Percentiles rank a stretch among this genome's conserved stretches.
These are phyloP conservation scores for Fusarium ambrosium DNA, from an alignment of 2,329 filamentous ascomycete species.

Conservation along the genomic window DNA sequence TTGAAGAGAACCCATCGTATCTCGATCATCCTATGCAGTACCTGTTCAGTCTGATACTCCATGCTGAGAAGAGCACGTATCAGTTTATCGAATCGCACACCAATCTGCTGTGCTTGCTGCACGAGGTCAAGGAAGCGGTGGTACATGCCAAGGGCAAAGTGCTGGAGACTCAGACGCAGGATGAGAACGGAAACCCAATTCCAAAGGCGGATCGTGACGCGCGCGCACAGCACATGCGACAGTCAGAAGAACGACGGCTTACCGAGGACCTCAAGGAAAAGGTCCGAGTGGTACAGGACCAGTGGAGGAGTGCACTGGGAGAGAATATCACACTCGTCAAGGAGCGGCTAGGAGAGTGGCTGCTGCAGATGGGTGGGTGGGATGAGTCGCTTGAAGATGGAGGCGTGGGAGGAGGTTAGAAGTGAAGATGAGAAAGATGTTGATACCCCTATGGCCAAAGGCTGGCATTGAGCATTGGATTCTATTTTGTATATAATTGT, in stretches of 20 bases:
- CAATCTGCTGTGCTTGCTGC: slow-evolving; percentile 88
- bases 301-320: slow-evolving; percentile 91
- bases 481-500: slow-evolving; percentile 42
- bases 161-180: slow-evolving; percentile 73
- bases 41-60: slow-evolving; percentile 84
- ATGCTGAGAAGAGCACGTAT: slow-evolving; percentile 92
- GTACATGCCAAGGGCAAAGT: slow-evolving; percentile 77
- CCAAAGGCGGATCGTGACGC: slow-evolving; percentile 51
- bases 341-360: slow-evolving; percentile 78
- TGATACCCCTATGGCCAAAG: slow-evolving; percentile 48
- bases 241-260: slow-evolving; percentile 77
- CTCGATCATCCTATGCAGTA: slow-evolving; percentile 88
- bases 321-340: slow-evolving; percentile 80
- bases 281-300: slow-evolving; percentile 88
- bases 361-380: slow-evolving; percentile 87
- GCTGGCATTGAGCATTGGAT: slow-evolving; percentile 27
- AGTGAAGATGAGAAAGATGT: slow-evolving; percentile 29
- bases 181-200: slow-evolving; percentile 52
- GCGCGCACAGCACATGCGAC: slow-evolving; percentile 68
- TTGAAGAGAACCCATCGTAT: slow-evolving; percentile 88
- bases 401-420: slow-evolving; percentile 62
- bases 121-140: slow-evolving; percentile 88
- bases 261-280: slow-evolving; percentile 94
- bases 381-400: slow-evolving; percentile 79
- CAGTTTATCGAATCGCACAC: slow-evolving; percentile 97